Evolutionary conservation across 176 grass and related monocot genomes (phyloP), one percentile per base, ranked within the genome.

Genomic region (Poa annua): DNA sequence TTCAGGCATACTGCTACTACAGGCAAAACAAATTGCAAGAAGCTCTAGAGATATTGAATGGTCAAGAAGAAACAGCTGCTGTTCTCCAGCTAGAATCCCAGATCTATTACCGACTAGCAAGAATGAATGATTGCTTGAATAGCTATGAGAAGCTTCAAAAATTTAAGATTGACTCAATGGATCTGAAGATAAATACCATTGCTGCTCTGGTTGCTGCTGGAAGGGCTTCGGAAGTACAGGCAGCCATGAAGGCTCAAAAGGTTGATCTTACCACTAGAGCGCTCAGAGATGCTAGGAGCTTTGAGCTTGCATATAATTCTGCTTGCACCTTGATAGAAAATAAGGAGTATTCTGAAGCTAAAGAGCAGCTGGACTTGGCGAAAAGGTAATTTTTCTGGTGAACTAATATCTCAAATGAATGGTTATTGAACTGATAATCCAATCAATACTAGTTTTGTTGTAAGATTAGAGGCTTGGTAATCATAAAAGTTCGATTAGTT

Each of bases 1-100:
- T 85, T 84, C 81, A 99, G 97, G 93, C 91, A 77, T 96, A 96
- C 83, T 99, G 93, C 85, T 91, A 88, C 79, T 96, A 99, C n/a
- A 92, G 91, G 81, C 91, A 96, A 85, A 99, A 99, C 66, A 93
- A 96, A 87, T 48, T 99, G 73, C 85, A 90, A 74, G 97, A 96
- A 83, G 97, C 97, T 24, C 74, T 99, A 13, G 84, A 92, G 20
- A 72, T 81, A 34, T 79, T 99, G 84, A 85, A 76, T 69, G 72
- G 87, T 6, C 91, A 89, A 85, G 93, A 93, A 62, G 59, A 62
- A 62, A 62, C 59, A 62, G 11, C 59, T 29, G 85, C 78, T 87
- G 48, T 94, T 79, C 87, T 99, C 81, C 93, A 99, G 77, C 83
- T 99, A 66, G 91, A 96, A 86, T 95, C 91, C 70, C 96, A 99